Percentiles rank a stretch among this genome's conserved stretches.
phyloP scores from a whole-genome alignment of 106 monocot species.

The Dendrobium nobile region DNA sequence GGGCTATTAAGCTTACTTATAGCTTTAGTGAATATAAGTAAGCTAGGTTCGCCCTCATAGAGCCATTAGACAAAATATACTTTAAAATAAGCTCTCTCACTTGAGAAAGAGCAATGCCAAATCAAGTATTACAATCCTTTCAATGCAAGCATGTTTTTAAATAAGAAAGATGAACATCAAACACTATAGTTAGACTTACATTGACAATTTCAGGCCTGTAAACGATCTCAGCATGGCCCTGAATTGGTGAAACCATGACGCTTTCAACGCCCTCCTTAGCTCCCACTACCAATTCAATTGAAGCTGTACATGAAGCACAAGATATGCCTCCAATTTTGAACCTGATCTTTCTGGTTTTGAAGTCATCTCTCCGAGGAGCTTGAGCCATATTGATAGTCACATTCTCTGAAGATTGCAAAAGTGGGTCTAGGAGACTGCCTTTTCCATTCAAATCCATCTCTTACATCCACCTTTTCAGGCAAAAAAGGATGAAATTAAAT shows the following conservation, averaged over 20 bases:
- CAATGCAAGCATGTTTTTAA: background rate
- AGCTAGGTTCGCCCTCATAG: too few species aligned
- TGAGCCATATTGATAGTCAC: conserved; percentile 11
- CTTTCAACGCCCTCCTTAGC: conserved; percentile 56
- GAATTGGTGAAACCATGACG: conserved; percentile 53
- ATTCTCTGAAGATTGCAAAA: conserved; percentile 24
- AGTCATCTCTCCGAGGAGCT: conserved; percentile 8
- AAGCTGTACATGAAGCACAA: conserved; percentile 57
- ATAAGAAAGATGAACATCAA: background rate
- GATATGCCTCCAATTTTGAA: conserved; percentile 55
- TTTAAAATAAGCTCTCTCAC: background rate
- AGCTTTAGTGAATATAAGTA: background rate
- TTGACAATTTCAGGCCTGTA: conserved; percentile 46
- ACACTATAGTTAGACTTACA: conserved; percentile 25
- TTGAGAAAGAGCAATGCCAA: background rate
- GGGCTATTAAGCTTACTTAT: background rate
- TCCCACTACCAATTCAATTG: conserved; percentile 56
- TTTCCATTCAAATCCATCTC: conserved; percentile 36
- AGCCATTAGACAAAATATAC: background rate
- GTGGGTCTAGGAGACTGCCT: conserved; percentile 33
- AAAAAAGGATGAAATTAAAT: background rate
- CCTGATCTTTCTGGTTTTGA: conserved; percentile 37
- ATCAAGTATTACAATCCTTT: background rate
- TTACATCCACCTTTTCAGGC: background rate
- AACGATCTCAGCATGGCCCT: conserved; percentile 58